These are phyloP conservation scores for Aspergillus vadensis DNA, from an alignment of 2,329 filamentous ascomycete genomes.

Conservation along the genomic window DNA sequence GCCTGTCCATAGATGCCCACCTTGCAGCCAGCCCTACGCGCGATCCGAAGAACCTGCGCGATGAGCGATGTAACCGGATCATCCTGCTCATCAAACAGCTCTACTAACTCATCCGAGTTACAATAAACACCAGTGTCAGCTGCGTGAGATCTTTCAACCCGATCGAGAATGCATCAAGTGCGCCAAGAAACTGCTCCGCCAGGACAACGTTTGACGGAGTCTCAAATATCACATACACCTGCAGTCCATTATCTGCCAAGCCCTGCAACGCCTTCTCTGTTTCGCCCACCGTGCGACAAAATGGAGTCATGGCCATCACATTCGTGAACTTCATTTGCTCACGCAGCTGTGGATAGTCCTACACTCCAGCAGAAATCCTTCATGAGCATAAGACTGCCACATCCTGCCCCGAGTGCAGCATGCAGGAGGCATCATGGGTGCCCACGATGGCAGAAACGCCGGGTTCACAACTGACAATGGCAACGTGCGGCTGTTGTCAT, in stretches of 20 bases:
- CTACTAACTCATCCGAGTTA: conserved; percentile 40
- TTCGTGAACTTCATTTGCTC: conserved; percentile 34
- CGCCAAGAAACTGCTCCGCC: conserved; percentile 37
- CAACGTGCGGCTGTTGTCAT: conserved; percentile 36
- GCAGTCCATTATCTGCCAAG: neutral
- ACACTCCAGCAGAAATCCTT: conserved; percentile 32
- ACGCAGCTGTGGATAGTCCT: no score
- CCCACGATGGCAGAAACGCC: conserved; percentile 44
- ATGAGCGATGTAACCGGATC: conserved; percentile 47
- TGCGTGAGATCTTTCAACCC: conserved; percentile 47
- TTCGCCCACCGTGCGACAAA: conserved; percentile 41
- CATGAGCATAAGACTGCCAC: conserved; percentile 37
- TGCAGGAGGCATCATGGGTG: conserved; percentile 38
- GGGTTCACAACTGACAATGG: conserved; percentile 46
- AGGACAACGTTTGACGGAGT: conserved; percentile 38
- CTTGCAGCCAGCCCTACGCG: conserved; percentile 35
- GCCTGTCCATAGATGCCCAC: conserved; percentile 46
- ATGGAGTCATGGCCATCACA: conserved; percentile 44
- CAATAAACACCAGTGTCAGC: conserved; percentile 45
- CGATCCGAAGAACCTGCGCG: conserved; percentile 33
- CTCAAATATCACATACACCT: neutral
- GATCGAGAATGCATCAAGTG: conserved; percentile 46
- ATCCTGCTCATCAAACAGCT: conserved; percentile 45
- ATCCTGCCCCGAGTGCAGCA: conserved; percentile 41
- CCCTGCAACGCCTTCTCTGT: conserved; percentile 36